phyloP scores from a whole-genome alignment of 495 filamentous ascomycete species.

The Amphirosellinia nigrospora region DNA sequence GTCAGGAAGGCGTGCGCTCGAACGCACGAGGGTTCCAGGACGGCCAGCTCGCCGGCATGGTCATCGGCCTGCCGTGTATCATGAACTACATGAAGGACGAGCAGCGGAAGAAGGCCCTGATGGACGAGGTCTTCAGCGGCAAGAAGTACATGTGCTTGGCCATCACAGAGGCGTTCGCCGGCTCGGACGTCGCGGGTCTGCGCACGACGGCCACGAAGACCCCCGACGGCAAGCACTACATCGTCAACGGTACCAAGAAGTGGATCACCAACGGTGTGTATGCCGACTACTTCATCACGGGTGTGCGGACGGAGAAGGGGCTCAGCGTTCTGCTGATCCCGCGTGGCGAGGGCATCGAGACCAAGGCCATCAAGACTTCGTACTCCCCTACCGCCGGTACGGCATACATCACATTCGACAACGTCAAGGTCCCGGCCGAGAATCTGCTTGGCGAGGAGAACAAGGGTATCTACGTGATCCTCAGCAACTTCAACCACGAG shows the following conservation, averaged over 20 bases:
- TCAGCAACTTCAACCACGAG: constrained; percentile 87
- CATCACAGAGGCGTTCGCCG: constrained; percentile 89
- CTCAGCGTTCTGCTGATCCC: constrained; percentile 79
- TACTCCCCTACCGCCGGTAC: constrained; percentile 84
- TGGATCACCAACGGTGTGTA: constrained; percentile 94
- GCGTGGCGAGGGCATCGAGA: constrained; percentile 72
- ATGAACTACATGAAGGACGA: constrained; percentile 77
- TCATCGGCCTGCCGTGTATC: constrained; percentile 81
- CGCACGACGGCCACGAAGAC: constrained; percentile 83
- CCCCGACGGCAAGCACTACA: constrained; percentile 81
- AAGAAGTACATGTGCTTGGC: constrained; percentile 89
- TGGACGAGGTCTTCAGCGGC: constrained; percentile 74
- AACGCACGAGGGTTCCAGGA: constrained; percentile 72
- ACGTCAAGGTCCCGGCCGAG: constrained; percentile 81
- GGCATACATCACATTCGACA: constrained; percentile 82
- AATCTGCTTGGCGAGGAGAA: constrained; percentile 84
- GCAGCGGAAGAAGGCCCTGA: constrained; percentile 67
- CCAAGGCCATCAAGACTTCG: constrained; percentile 81
- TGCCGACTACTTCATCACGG: constrained; percentile 82
- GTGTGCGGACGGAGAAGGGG: constrained; percentile 82
- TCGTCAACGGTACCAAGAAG: constrained; percentile 90
- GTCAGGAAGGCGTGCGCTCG: constrained; percentile 73
- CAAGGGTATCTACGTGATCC: constrained; percentile 89
- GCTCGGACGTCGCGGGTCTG: constrained; percentile 83
- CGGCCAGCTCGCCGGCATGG: constrained; percentile 76